Base-by-base conservation (phyloP, 2,329 filamentous ascomycete genomes). In the Pseudopyrenochaeta lycopersici region DNA sequence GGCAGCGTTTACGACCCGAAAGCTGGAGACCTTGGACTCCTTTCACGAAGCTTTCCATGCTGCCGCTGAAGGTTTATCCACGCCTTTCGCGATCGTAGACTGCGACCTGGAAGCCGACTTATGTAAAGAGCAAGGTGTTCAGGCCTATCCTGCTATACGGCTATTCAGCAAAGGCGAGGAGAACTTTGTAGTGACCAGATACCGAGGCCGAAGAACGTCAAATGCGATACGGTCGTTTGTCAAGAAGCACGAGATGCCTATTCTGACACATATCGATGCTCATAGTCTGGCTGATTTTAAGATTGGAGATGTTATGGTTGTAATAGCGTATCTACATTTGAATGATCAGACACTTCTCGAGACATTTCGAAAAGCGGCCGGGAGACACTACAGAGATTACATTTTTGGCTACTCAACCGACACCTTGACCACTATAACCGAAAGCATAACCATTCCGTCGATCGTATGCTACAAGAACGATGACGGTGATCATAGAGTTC, bases 101-200 rank as follows among this genome's bases (percentile, higher is more conserved):
- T 69, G 66, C 55, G 59, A 62, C 15, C n/a, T 47, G 15, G 53
- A 64, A 21, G 17, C 23, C 6, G 54, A 64, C 6, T 42, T 66
- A 3, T 69, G 66, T 35, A 41, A 46, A 35, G 30, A 58, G n/a
- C 49, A 63, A 31, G 64, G 66, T 44, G 58, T 69, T 14, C 63
- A 66, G 29, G 52, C 58, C 2, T 69, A 63, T 47, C 66, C 66
- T 9, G 55, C 64, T 5, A 41, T 69, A 15, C 51, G 62, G 5
- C 32, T 67, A 20, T 41, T 43, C 31, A 45, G 46, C 7, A 12
- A 39, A 20, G 7, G 43, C 17, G 38, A 48, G 9, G 46, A 32
- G 4, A 18, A 49, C 9, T 33, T 46, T 2, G 43, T 45, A n/a
- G 30, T 53, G 4, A 49, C 18, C 15, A 53, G 64, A 20, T 69